Base-by-base conservation (phyloP, 176 grass and related monocot species). In the Dendrocalamus sinicus region DNA sequence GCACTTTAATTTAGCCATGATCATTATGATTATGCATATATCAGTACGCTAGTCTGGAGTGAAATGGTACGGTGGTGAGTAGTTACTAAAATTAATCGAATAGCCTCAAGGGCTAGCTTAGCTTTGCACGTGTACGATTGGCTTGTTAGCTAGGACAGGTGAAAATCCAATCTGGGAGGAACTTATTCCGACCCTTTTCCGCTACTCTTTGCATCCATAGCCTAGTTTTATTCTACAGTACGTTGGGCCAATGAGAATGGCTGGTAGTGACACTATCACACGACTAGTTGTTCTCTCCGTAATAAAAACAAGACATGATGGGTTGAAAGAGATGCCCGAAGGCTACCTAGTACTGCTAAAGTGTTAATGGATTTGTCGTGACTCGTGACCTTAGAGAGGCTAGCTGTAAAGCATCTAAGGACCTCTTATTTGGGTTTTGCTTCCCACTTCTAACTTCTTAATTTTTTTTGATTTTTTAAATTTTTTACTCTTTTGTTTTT, bases 161-260 rank as follows among this genome's bases (percentile, higher is more conserved):
- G 58, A 75, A 37, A 72, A 72, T 20, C 6, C 20, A 39, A 84
- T 66, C 45, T 7, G 72, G n/a, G 28, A 65, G 41, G 46, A 75
- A 75, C 71, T 26, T 40, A 84, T 84, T 75, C 82, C 28, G 12
- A 11, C 45, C 1, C 61, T 50, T 50, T 5, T 53, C 73, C 52
- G 40, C 52, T 57, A 76, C 17, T 8, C 52, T 58, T 22, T 76
- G 30, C 12, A 39, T 19, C 9, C 52, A 8, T 9, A 23, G 19
- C 30, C 16, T 76, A 40, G 53, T 84, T 50, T 23, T 75, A 75
- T 75, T 84, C 79, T 45, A 45, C 22, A 9, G 51, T 59, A 59
- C 62, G 19, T 50, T 37, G 53, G 3, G 44, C 43, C 12, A 37
- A 22, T 62, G 44, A 63, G 26, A 64, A 75, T 13, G 53, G 40